Conservation (phyloP, 768 basidiomycete species). For the Tylopilus vinaceipallidus region DNA sequence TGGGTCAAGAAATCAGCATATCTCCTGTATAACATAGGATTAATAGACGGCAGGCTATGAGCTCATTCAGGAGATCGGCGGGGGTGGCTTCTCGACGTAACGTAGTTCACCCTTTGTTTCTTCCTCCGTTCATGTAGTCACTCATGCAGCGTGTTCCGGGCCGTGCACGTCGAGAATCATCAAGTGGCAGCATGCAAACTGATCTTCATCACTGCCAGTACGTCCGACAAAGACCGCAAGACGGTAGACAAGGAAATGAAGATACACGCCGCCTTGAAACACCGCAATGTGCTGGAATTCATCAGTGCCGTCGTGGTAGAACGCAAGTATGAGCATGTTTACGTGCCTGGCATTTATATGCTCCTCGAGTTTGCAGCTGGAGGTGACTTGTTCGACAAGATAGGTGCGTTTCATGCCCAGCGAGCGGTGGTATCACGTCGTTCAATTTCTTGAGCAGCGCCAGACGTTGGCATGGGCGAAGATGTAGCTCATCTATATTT, state of each 20-base stretch:
- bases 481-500: conserved; percentile 92
- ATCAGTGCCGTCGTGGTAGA: conserved; percentile 77
- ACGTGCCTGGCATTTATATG: conserved; percentile 86
- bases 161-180: conserved; percentile 64
- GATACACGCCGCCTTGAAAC: conserved; percentile 78
- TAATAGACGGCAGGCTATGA: conserved; percentile 51
- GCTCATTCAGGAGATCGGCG: conserved; percentile 75
- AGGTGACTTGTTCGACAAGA: conserved; percentile 98
- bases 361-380: conserved; percentile 89
- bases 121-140: background rate
- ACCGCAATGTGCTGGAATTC: conserved; percentile 80
- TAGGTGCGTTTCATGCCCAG: conserved; percentile 55
- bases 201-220: conserved; percentile 59
- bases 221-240: conserved; percentile 71
- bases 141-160: conserved; percentile 70
- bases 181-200: conserved; percentile 88
- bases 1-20: conserved; percentile 2
- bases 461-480: conserved; percentile 84
- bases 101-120: background rate
- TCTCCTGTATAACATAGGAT: background rate
- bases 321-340: conserved; percentile 49
- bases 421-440: background rate
- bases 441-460: conserved; percentile 50
- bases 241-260: conserved; percentile 89
- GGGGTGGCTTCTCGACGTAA: conserved; percentile 85